These are phyloP conservation scores for Cylindrotheca fusiformis DNA, from an alignment of 108 stramenopile genomes.

Conservation along the genomic window DNA sequence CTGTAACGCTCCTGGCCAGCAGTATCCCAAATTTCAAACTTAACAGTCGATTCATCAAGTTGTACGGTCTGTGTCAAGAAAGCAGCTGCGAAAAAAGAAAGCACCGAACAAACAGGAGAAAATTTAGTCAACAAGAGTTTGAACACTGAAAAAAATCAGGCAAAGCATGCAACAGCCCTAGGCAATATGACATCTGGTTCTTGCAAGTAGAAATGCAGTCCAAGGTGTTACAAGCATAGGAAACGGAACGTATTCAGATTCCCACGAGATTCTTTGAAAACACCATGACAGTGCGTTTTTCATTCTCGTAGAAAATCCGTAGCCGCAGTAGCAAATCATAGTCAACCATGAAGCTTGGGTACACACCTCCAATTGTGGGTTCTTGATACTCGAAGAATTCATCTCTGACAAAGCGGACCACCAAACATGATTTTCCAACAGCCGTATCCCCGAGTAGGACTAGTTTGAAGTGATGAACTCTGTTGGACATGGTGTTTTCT, in stretches of 20 bases:
- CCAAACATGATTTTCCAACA: constrained; percentile 96
- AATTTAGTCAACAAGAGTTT: too few relatives aligned
- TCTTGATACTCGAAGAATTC: constrained; percentile 99
- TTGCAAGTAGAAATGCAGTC: too few relatives aligned
- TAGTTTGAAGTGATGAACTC: constrained; percentile 97
- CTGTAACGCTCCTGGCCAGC: constrained; percentile 97
- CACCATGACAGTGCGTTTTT: too few relatives aligned
- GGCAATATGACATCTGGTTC: too few relatives aligned
- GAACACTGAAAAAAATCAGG: too few relatives aligned
- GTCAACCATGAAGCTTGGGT: neutral
- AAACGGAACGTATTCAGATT: too few relatives aligned
- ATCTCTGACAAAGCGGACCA: constrained; percentile 97
- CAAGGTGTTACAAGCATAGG: too few relatives aligned
- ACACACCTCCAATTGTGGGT: constrained; percentile 94
- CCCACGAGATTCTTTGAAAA: too few relatives aligned
- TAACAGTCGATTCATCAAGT: constrained; percentile 93
- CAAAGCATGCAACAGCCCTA: too few relatives aligned
- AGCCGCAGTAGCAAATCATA: neutral
- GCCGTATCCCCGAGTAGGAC: constrained; percentile 98
- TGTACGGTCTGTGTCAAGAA: constrained; percentile 95
- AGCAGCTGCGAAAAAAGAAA: constrained; percentile 65
- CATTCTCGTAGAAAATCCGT: neutral
- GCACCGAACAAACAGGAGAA: neutral
- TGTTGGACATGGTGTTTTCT: constrained; percentile 34
- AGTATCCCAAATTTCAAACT: constrained; percentile 99